Percentiles rank a stretch among this genome's conserved stretches.
Evolutionary conservation across 2,329 filamentous ascomycete genomes (phyloP).

Genomic region (Hypoxylon sp.): DNA sequence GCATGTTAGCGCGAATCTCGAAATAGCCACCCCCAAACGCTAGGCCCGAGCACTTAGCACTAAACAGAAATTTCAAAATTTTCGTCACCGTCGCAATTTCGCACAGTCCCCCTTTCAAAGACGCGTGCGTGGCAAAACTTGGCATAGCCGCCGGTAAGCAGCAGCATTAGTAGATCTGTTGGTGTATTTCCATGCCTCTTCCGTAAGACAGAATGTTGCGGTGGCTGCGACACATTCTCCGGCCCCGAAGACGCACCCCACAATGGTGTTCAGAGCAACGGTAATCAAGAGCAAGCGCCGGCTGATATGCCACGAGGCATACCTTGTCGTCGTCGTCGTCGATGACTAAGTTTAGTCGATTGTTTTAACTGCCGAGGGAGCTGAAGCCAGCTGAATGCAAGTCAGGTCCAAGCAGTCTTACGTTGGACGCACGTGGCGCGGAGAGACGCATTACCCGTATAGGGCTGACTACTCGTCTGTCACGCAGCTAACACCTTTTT

Average conservation of each 20-base stretch:
- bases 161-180: conserved; percentile 10
- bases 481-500: conserved; percentile 2
- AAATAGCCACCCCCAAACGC: conserved; percentile 30
- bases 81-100: neutral
- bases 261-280: neutral
- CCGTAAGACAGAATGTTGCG: conserved; percentile 2
- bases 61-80: neutral
- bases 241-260: neutral
- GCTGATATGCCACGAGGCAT: conserved; percentile 8
- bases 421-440: conserved; percentile 40
- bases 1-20: conserved; percentile 20
- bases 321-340: conserved; percentile 1
- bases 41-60: neutral
- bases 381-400: conserved; percentile 21
- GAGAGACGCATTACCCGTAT: conserved; percentile 35
- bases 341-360: conserved; percentile 19
- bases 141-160: conserved; percentile 25
- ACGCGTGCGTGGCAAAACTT: conserved; percentile 18
- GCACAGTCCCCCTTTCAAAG: conserved; percentile 4
- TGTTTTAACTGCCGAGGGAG: conserved; percentile 27
- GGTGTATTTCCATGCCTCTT: conserved; percentile 4
- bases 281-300: conserved; percentile 18
- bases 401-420: conserved; percentile 21
- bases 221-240: neutral
- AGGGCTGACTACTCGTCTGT: conserved; percentile 31